These are phyloP conservation scores for Acanthamoeba lenticulata DNA, from an alignment of 208 protist genomes.

Conservation along the genomic window DNA sequence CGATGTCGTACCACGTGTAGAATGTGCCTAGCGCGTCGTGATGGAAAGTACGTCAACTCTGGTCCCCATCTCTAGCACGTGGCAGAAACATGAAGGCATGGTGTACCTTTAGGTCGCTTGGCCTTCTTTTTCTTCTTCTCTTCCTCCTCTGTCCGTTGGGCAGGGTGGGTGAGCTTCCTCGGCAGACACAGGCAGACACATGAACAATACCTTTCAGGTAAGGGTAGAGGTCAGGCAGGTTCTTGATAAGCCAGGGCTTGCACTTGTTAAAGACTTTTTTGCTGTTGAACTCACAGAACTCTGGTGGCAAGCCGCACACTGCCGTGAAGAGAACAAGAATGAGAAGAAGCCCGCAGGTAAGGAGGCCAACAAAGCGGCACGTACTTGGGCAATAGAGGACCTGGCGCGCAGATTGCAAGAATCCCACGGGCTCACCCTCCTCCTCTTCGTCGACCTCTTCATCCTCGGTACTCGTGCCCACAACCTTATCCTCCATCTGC, in stretches of 20 bases:
- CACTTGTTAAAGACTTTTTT: slow-evolving; percentile 63
- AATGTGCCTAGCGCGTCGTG: no score
- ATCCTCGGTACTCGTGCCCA: neutral
- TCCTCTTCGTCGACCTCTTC: neutral
- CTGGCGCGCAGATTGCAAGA: neutral
- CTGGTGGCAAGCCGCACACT: slow-evolving; percentile 61
- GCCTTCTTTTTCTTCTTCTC: slow-evolving; percentile 61
- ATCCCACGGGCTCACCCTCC: neutral
- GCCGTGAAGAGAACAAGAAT: neutral
- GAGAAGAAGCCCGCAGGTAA: neutral
- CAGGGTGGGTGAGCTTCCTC: neutral
- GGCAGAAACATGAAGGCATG: no score
- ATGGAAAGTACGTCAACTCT: no score
- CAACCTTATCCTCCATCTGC: neutral
- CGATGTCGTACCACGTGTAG: slow-evolving; percentile 58
- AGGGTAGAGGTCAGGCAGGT: slow-evolving; percentile 45
- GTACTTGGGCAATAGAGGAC: slow-evolving; percentile 47
- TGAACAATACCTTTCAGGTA: neutral
- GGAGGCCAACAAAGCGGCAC: neutral
- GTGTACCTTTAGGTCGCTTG: slow-evolving; percentile 39
- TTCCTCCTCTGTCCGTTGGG: neutral
- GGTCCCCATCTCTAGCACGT: no score
- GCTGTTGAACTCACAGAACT: slow-evolving; percentile 62
- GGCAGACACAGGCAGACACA: neutral
- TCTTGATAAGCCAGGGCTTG: slow-evolving; percentile 57